Percentiles rank a stretch among this genome's conserved stretches.
These are phyloP conservation scores for Piedraia hortae DNA, from an alignment of 2,329 filamentous ascomycete species.

Conservation along the genomic window DNA sequence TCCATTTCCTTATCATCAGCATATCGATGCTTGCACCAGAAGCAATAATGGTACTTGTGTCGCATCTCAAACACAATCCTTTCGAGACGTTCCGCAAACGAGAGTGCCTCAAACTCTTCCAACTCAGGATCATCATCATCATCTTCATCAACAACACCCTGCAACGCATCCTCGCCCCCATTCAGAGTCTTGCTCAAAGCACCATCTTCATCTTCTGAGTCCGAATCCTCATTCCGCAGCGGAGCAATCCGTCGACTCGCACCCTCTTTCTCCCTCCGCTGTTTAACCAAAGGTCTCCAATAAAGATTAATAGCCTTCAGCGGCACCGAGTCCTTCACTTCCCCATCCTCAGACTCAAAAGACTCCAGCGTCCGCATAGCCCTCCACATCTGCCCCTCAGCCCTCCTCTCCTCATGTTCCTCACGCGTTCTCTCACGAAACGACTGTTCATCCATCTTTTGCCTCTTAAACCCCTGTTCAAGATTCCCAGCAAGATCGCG, in stretches of 20 bases:
- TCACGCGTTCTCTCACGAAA: slow-evolving; percentile 44
- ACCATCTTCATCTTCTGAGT: slow-evolving; percentile 45
- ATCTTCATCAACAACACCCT: slow-evolving; percentile 33
- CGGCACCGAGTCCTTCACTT: slow-evolving; percentile 2
- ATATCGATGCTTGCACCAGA: slow-evolving; percentile 83
- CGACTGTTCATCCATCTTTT: slow-evolving; percentile 37
- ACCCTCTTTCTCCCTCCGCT: slow-evolving; percentile 41
- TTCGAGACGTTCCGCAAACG: slow-evolving; percentile 35
- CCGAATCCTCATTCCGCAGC: slow-evolving; percentile 38
- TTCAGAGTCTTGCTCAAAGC: too few species aligned
- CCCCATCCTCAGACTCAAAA: slow-evolving; percentile 31
- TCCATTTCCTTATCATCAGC: slow-evolving; percentile 47
- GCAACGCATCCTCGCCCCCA: slow-evolving; percentile 40
- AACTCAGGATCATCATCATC: slow-evolving; percentile 62
- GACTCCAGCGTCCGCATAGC: slow-evolving; percentile 65
- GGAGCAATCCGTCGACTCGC: slow-evolving; percentile 31
- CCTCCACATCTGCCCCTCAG: slow-evolving; percentile 42
- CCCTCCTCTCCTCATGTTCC: slow-evolving; percentile 39
- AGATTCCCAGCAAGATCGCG: slow-evolving; percentile 27
- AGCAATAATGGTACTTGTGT: slow-evolving; percentile 54
- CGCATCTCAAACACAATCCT: slow-evolving; percentile 43
- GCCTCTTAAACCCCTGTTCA: slow-evolving; percentile 26
- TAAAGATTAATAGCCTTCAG: slow-evolving; percentile 39
- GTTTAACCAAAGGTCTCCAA: slow-evolving; percentile 47
- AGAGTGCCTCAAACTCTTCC: slow-evolving; percentile 47